Percentiles rank a stretch among this genome's conserved stretches.
These are phyloP conservation scores for Cryptosporidium sp. DNA, from an alignment of 169 alveolate species.

Conservation along the genomic window DNA sequence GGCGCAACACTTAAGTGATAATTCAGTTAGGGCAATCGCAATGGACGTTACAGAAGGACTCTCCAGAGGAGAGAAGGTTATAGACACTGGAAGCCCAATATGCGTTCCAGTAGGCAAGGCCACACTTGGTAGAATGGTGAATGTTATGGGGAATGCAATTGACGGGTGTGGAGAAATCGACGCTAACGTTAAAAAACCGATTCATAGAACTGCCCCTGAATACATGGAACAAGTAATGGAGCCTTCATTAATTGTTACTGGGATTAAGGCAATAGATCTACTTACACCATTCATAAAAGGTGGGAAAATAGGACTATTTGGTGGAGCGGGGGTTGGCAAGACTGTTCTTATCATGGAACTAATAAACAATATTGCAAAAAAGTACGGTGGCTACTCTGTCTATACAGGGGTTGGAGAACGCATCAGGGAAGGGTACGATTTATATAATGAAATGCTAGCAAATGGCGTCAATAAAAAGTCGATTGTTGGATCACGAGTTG, in stretches of 20 bases:
- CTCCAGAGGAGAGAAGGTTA: slow-evolving; percentile 94
- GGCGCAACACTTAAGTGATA: slow-evolving; percentile 95
- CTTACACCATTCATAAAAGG: slow-evolving; percentile 98
- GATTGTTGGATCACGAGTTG: background rate
- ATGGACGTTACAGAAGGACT: slow-evolving; percentile 99
- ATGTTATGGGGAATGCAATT: slow-evolving; percentile 98
- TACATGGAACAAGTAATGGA: slow-evolving; percentile 93
- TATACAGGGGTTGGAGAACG: slow-evolving; percentile 99
- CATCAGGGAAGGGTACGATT: slow-evolving; percentile 98
- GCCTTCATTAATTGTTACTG: slow-evolving; percentile 92
- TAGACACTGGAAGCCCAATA: slow-evolving; percentile 95
- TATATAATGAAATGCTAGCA: slow-evolving; percentile 96
- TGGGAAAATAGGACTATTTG: slow-evolving; percentile 98
- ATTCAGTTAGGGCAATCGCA: slow-evolving; percentile 95
- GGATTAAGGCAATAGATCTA: slow-evolving; percentile 95
- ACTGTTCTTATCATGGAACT: slow-evolving; percentile 98
- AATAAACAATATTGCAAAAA: slow-evolving; percentile 96
- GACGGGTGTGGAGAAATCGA: slow-evolving; percentile 97
- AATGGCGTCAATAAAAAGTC: slow-evolving; percentile 86
- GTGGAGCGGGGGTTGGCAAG: slow-evolving; percentile 99
- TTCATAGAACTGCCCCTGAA: slow-evolving; percentile 96
- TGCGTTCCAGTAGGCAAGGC: slow-evolving; percentile 91
- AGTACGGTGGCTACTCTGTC: slow-evolving; percentile 98
- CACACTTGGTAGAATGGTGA: slow-evolving; percentile 95
- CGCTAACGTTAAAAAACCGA: slow-evolving; percentile 87